Base-by-base conservation (phyloP, 352 stramenopile genomes). In the Blastocystis sp. region DNA sequence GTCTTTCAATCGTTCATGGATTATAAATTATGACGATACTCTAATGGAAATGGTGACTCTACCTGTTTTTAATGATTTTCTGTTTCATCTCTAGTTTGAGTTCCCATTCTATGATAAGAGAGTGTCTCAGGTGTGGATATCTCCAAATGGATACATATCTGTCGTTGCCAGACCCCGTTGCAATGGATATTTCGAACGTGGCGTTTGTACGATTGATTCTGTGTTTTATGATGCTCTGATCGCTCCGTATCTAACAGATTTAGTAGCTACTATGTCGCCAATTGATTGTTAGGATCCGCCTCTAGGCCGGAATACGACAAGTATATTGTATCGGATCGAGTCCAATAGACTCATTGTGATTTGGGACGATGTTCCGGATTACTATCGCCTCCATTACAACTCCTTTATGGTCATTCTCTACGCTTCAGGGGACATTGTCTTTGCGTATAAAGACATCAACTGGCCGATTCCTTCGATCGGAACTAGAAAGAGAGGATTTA, bases 71-170 rank as follows among this genome's bases (percentile, higher is more conserved):
- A 5, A 26, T 45, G 8, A 13, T 0, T 5, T 47, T 6, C 41
- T 20, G 43, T 61, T 15, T 80, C 6, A 80, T 39, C 8, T 23
- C 41, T 80, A 80, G 70, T 80, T 80, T 63, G 26, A 50, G 11
- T 80, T 80, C 39, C 70, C n/a, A 6, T 80, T 80, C 37, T 80
- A 80, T 80, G 70, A 80, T 63, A 62, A 64, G 13, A 61, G 20
- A 9, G 43, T 80, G 13, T n/a, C 9, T 15, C 13, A 61, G 3
- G 70, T 80, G 2, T 80, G 70, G 70, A 80, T 80, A 23, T 66
- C 43, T 26, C 70, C 70, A 6, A 80, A 80, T 41, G 70, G 70
- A 7, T 80, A 45, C 37, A 63, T 80, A 26, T 80, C 70, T 0
- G n/a, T 80, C 9, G n/a, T 43, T 43, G 37, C 70, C 13, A 45